phyloP scores from a whole-genome alignment of 371 early-diverging fungal genomes.

The Circinella umbellata region DNA sequence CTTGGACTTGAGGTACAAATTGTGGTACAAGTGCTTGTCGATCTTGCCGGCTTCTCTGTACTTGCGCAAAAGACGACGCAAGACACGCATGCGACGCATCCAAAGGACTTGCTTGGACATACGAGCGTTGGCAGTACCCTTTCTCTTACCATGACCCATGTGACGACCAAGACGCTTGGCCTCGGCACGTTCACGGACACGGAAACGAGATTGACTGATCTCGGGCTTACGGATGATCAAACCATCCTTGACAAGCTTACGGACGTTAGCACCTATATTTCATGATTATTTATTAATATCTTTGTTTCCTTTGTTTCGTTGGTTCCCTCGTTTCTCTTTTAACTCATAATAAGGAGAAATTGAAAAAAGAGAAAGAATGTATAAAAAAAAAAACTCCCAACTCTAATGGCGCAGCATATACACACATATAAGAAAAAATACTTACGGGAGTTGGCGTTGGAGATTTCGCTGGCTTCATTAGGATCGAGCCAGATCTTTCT shows the following conservation, averaged over 20 bases:
- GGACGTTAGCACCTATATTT: constrained; percentile 88
- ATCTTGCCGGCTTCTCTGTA: constrained; percentile 98
- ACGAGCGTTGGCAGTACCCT: constrained; percentile 99
- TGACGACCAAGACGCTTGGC: constrained; percentile 99
- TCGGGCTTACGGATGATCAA: constrained; percentile 97
- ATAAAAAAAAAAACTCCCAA: not conserved
- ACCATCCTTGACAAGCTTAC: constrained; percentile 98
- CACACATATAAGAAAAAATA: constrained; percentile 11
- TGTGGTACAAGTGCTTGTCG: constrained; percentile 98
- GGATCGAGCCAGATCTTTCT: constrained; percentile 99
- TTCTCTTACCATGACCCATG: constrained; percentile 98
- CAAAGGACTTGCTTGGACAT: constrained; percentile 97
- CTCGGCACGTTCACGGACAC: constrained; percentile 91
- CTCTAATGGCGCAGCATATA: not conserved
- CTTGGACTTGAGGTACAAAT: constrained; percentile 98
- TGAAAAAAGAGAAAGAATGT: too few relatives aligned
- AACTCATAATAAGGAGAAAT: not conserved
- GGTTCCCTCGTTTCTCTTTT: not conserved
- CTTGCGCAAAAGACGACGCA: constrained; percentile 97
- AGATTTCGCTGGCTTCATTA: constrained; percentile 94
- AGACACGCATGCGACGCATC: constrained; percentile 99
- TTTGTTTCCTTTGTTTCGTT: not conserved
- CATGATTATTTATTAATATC: not conserved
- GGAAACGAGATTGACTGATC: constrained; percentile 94
- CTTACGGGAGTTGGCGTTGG: constrained; percentile 98